These are phyloP conservation scores for Pseudogymnoascus sp. DNA, from an alignment of 2,329 filamentous ascomycete genomes.

Conservation along the genomic window DNA sequence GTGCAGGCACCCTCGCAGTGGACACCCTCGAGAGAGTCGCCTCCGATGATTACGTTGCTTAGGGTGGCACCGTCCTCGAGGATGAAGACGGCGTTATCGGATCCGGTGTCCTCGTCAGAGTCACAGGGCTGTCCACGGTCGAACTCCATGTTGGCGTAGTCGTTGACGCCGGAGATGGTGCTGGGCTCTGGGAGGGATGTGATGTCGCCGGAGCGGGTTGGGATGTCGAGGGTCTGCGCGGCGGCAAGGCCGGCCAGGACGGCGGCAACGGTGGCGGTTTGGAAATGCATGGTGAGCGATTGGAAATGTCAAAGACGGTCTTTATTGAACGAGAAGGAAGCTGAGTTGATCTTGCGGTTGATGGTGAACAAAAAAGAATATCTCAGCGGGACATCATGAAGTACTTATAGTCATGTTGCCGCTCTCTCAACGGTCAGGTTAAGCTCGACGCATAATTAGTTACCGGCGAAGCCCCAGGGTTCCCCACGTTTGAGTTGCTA, in stretches of 20 bases:
- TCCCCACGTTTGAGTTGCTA: constrained; percentile 5
- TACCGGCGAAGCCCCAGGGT: neutral
- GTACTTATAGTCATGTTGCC: neutral
- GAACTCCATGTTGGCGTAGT: constrained; percentile 21
- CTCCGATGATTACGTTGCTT: constrained; percentile 47
- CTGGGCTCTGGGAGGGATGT: constrained; percentile 13
- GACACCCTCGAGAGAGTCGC: constrained; percentile 43
- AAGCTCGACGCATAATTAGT: neutral
- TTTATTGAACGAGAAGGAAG: neutral
- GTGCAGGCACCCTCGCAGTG: constrained; percentile 44
- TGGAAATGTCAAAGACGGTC: neutral
- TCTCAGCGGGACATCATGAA: neutral
- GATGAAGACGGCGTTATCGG: constrained; percentile 41
- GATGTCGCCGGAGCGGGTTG: constrained; percentile 15
- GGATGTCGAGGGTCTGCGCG: constrained; percentile 20
- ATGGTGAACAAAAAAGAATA: neutral
- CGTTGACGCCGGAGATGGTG: constrained; percentile 15
- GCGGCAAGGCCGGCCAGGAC: constrained; percentile 16
- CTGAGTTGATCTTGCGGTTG: neutral
- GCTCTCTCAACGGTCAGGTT: neutral
- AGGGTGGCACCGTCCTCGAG: constrained; percentile 43
- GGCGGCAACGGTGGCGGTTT: constrained; percentile 15
- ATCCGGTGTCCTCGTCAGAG: constrained; percentile 19
- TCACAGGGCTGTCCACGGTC: constrained; percentile 20
- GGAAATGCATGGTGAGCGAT: constrained; percentile 19